Evolutionary conservation across 1,139 yeast genomes (phyloP), one percentile per base, ranked within the genome.

Genomic region (Suhomyces bokatorum): DNA sequence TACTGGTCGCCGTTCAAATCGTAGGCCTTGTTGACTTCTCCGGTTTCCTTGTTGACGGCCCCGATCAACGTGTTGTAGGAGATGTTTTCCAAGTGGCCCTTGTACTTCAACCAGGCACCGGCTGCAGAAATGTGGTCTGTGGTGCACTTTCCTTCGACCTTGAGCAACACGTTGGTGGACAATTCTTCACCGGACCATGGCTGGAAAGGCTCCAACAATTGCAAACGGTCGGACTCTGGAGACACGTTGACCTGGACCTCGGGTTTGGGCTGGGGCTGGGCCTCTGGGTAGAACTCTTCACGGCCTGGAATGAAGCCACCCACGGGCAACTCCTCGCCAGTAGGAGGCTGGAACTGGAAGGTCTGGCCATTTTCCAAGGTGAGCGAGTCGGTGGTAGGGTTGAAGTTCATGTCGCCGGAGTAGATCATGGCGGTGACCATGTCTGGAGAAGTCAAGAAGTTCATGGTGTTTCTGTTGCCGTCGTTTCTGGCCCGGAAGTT

Each of bases 91-190:
- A 93, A 77, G 64, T 93, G 99, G 15, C 99, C 99, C 74, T 93
- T 93, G 73, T 93, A 93, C 73, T 93, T 93, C 69, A 93, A 80
- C 99, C 99, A 93, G n/a, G 85, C 95, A 62, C 99, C 99, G 31
- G 99, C 99, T 35, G 98, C 98, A 24, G 97, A 90, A 57, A 93
- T 93, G 63, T 93, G 99, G 68, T 93, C 99, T 34, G 99, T 93
- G 37, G 99, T 93, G 76, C 98, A 91, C 70, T 93, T 93, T 52
- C 99, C 99, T 71, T 89, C 91, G 42, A 91, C 97, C 71, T 91
- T 93, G 60, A 93, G 69, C 48, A 91, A 70, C 2, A 93, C 88
- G 43, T 81, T 81, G 33, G 91, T 80, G 51, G 79, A 73, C 53
- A 91, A 69, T 66, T 93, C 99, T 63, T 87, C 68, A 46, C 95